A percentile compares a stretch with the other conserved stretches of the same genome.
phyloP scores from a whole-genome alignment of 108 stramenopile genomes.

The Craspedostauros australis region DNA sequence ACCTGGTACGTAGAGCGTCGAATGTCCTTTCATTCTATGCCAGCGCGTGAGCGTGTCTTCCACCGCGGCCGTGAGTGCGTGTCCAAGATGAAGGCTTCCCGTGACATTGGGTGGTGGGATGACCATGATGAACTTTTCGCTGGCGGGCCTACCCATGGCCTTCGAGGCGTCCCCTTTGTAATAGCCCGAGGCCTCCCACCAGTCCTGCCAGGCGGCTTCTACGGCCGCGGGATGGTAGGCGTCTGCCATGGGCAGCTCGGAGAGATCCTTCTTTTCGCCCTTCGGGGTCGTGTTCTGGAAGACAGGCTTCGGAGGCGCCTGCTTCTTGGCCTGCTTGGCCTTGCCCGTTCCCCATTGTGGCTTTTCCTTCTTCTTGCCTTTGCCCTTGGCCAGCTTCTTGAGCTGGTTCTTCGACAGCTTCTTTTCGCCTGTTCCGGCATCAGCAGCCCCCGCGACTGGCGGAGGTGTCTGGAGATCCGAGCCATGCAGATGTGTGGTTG shows the following conservation, averaged over 20 bases:
- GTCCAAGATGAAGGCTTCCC: constrained; percentile 97
- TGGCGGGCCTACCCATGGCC: constrained; percentile 47
- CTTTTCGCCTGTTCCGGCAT: constrained; percentile 13
- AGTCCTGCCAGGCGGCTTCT: constrained; percentile 98
- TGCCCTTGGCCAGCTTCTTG: constrained; percentile 83
- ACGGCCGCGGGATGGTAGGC: constrained; percentile 93
- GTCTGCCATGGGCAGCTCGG: constrained; percentile 73
- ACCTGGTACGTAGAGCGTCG: constrained; percentile 96
- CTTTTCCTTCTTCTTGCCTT: constrained; percentile 71
- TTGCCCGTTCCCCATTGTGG: constrained; percentile 78
- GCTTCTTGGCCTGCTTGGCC: constrained; percentile 46
- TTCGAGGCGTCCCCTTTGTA: constrained; percentile 80
- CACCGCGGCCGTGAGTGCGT: constrained; percentile 96
- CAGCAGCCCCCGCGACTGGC: too few species aligned
- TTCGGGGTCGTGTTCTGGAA: constrained; percentile 86
- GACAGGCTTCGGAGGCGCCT: constrained; percentile 17
- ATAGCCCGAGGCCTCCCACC: constrained; percentile 94
- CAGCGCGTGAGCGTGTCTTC: constrained; percentile 97
- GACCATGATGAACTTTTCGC: constrained; percentile 98
- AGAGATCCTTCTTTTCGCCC: constrained; percentile 80
- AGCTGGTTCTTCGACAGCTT: constrained; percentile 76
- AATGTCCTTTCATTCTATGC: constrained; percentile 98
- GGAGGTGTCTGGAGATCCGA: too few species aligned
- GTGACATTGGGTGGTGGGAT: constrained; percentile 99
- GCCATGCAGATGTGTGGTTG: too few species aligned